Percentiles rank a stretch among this genome's conserved stretches.
Evolutionary conservation across 306 rosid genomes (phyloP).

Genomic region (Cajanus cajan): DNA sequence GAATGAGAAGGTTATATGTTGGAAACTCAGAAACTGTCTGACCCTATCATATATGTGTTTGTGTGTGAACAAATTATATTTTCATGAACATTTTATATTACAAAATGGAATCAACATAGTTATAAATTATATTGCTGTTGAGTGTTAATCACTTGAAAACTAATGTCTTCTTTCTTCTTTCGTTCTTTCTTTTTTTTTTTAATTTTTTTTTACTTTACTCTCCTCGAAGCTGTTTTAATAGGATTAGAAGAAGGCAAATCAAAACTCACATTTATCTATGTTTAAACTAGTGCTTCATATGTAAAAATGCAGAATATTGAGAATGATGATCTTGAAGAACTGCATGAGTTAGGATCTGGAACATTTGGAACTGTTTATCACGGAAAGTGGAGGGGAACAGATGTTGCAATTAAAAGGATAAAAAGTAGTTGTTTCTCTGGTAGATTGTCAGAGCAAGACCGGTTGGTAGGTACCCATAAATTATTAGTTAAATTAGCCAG

Average conservation of each 20-base stretch:
- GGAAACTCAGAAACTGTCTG: neutral
- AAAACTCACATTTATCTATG: neutral
- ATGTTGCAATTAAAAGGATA: slow-evolving; percentile 91
- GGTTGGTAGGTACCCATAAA: slow-evolving; percentile 57
- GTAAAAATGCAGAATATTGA: slow-evolving; percentile 69
- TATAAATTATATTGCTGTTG: neutral
- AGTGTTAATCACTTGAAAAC: neutral
- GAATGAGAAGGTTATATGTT: neutral
- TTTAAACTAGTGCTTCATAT: slow-evolving; percentile 26
- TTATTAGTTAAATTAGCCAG: slow-evolving; percentile 15
- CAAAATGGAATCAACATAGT: neutral
- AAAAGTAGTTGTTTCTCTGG: slow-evolving; percentile 92
- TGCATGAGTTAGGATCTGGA: slow-evolving; percentile 91
- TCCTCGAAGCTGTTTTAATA: slow-evolving; percentile 19
- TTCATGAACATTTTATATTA: neutral
- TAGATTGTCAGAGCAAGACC: slow-evolving; percentile 87
- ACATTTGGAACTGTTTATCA: slow-evolving; percentile 96
- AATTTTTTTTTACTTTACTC: neutral
- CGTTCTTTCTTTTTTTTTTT: neutral
- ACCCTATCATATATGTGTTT: neutral
- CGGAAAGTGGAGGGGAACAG: slow-evolving; percentile 99
- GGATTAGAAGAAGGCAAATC: slow-evolving; percentile 16
- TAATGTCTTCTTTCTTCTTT: neutral
- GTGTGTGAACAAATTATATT: neutral
- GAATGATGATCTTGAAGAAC: slow-evolving; percentile 78